Evolutionary conservation across 306 rosid genomes (phyloP).

Genomic region (Vigna angularis): DNA sequence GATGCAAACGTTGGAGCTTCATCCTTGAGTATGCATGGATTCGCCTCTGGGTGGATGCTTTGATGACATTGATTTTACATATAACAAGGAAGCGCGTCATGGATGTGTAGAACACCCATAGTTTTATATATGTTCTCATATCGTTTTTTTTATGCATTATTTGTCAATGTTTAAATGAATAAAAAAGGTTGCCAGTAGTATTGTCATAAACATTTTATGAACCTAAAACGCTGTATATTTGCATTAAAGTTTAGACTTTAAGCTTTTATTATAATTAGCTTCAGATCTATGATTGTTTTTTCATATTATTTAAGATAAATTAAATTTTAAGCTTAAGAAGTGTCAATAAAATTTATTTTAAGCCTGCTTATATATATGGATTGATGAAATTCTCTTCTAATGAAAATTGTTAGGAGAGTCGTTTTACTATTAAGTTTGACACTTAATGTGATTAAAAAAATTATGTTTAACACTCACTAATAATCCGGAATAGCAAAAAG

Average conservation of each 20-base stretch:
- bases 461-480: too few species aligned
- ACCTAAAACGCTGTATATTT: slow-evolving; percentile 32
- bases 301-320: neutral
- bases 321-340: neutral
- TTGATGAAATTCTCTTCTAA: too few species aligned
- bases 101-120: neutral
- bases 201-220: slow-evolving; percentile 14
- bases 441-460: too few species aligned
- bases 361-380: too few species aligned
- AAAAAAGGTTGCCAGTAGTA: slow-evolving; percentile 20
- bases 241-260: slow-evolving; percentile 19
- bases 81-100: neutral
- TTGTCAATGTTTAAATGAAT: slow-evolving; percentile 38
- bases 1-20: slow-evolving; percentile 57
- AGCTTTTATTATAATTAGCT: neutral
- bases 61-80: slow-evolving; percentile 36
- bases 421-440: too few species aligned
- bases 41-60: slow-evolving; percentile 71
- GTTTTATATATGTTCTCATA: neutral
- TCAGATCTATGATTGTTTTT: neutral
- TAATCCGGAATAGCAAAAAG: too few species aligned
- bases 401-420: too few species aligned
- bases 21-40: slow-evolving; percentile 60
- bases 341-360: too few species aligned
- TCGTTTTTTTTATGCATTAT: slow-evolving; percentile 22